These are phyloP conservation scores for Crassisporium funariophilum DNA, from an alignment of 768 basidiomycete species.

Conservation along the genomic window DNA sequence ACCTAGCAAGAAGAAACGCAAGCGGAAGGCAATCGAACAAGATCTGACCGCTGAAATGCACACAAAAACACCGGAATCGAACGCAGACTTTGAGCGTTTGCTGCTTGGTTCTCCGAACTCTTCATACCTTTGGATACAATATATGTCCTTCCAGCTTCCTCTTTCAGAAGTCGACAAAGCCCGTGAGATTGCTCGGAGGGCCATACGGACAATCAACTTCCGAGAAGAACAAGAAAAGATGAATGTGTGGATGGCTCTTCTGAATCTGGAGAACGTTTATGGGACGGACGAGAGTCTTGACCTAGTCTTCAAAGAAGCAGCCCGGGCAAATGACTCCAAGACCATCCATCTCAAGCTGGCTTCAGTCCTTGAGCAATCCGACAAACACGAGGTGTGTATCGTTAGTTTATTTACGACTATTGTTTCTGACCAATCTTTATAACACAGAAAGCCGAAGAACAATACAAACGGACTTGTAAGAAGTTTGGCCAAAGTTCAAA, in stretches of 20 bases:
- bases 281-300: conserved; percentile 84
- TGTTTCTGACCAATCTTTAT: conserved; percentile 1
- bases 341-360: conserved; percentile 85
- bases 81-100: conserved; percentile 91
- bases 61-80: conserved; percentile 83
- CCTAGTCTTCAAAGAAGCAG: conserved; percentile 86
- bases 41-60: conserved; percentile 90
- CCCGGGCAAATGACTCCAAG: conserved; percentile 89
- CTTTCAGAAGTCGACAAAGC: conserved; percentile 97
- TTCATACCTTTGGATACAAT: conserved; percentile 98
- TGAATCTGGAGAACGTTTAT: conserved; percentile 93
- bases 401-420: conserved; percentile 1
- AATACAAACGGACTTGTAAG: conserved; percentile 85
- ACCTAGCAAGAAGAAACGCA: conserved; percentile 58
- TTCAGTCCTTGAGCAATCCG: conserved; percentile 80
- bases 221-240: conserved; percentile 95
- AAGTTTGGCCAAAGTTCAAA: conserved; percentile 95
- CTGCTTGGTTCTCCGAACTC: conserved; percentile 95
- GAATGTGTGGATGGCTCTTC: conserved; percentile 95
- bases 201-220: conserved; percentile 86
- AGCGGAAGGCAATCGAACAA: conserved; percentile 70
- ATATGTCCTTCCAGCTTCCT: conserved; percentile 98
- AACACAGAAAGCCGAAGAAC: conserved; percentile 91
- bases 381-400: conserved; percentile 70
- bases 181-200: conserved; percentile 81